phyloP scores from a whole-genome alignment of 176 grass and related monocot species.

The Tillandsia leiboldiana region DNA sequence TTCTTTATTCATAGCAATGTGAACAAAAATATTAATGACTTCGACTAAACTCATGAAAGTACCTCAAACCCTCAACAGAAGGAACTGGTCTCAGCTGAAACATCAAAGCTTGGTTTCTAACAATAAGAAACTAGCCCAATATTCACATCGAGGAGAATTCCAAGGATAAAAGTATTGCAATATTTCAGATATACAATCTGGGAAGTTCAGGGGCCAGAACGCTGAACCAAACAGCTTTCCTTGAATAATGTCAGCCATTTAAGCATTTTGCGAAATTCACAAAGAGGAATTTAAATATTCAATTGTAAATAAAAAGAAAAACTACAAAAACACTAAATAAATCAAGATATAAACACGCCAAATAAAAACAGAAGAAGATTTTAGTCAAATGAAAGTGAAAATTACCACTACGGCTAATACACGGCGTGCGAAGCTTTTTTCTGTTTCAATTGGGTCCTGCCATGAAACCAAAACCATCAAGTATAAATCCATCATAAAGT shows the following conservation, averaged over 20 bases:
- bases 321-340: background rate
- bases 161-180: background rate
- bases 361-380: background rate
- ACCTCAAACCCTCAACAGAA: background rate
- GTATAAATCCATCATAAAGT: background rate
- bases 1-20: too few species aligned
- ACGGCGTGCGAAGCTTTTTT: slow-evolving; percentile 75
- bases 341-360: background rate
- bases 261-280: background rate
- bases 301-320: background rate
- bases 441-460: slow-evolving; percentile 86
- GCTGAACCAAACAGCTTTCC: background rate
- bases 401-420: slow-evolving; percentile 75
- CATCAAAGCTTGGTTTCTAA: background rate
- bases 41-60: too few species aligned
- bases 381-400: slow-evolving; percentile 1
- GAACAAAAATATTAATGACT: too few species aligned
- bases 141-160: background rate
- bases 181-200: background rate
- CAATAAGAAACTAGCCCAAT: background rate
- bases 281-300: background rate
- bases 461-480: slow-evolving; percentile 9
- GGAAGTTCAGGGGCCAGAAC: background rate
- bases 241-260: background rate
- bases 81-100: background rate